Percentiles rank a stretch among this genome's conserved stretches.
These are phyloP conservation scores for Trichaptum fuscoviolaceum DNA, from an alignment of 768 basidiomycete species.

Conservation along the genomic window DNA sequence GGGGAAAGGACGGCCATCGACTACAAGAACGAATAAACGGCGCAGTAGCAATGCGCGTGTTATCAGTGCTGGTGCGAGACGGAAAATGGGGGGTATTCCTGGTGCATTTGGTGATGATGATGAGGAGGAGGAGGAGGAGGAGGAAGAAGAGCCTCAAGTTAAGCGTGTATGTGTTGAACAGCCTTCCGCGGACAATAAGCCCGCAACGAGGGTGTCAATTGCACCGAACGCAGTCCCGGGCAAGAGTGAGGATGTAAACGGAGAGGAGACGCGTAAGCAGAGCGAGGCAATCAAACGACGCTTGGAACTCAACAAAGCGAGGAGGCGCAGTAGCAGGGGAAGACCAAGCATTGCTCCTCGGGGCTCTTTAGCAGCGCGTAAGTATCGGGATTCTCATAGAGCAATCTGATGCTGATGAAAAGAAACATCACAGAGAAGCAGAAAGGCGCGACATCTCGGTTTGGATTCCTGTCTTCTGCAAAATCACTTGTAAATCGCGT, in stretches of 20 bases:
- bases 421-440: slow-evolving; percentile 21
- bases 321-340: slow-evolving; percentile 62
- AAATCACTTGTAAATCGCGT: slow-evolving; percentile 70
- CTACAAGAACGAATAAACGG: slow-evolving; percentile 20
- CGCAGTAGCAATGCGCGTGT: slow-evolving; percentile 22
- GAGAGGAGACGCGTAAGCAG: slow-evolving; percentile 36
- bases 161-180: slow-evolving; percentile 39
- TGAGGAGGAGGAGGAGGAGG: slow-evolving; percentile 39
- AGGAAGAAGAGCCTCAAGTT: slow-evolving; percentile 31
- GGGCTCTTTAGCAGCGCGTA: slow-evolving; percentile 33
- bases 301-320: slow-evolving; percentile 61
- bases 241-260: slow-evolving; percentile 16
- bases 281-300: slow-evolving; percentile 56
- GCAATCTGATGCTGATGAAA: slow-evolving; percentile 4
- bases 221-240: slow-evolving; percentile 17
- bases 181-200: slow-evolving; percentile 27
- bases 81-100: slow-evolving; percentile 39
- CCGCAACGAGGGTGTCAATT: slow-evolving; percentile 30
- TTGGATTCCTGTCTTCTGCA: slow-evolving; percentile 66
- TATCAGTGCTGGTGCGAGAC: slow-evolving; percentile 18
- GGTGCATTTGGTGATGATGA: slow-evolving; percentile 56
- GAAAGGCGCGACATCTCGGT: slow-evolving; percentile 47
- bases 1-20: slow-evolving; percentile 19
- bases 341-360: slow-evolving; percentile 36
- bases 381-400: slow-evolving; percentile 16